A percentile compares a stretch with the other conserved stretches of the same genome.
Evolutionary conservation across 305 asterid genomes (phyloP).

Genomic region (Fraxinus latifolia): DNA sequence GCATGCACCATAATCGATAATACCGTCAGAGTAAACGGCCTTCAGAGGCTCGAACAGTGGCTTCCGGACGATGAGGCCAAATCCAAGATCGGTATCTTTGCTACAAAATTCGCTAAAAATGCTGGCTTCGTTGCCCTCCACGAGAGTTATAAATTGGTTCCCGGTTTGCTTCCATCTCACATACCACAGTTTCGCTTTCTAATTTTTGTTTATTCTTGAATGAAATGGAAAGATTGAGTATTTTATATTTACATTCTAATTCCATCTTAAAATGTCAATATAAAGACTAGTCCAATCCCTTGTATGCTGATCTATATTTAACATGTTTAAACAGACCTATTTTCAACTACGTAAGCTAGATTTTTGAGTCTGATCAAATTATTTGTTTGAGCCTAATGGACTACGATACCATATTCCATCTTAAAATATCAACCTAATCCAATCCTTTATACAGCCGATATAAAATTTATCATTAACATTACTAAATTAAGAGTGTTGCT

Average conservation of each 20-base stretch:
- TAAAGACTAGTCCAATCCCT: too few relatives aligned
- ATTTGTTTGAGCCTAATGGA: too few relatives aligned
- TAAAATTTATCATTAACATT: not conserved
- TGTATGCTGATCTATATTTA: too few relatives aligned
- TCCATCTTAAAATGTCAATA: too few relatives aligned
- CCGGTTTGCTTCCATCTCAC: conserved; percentile 31
- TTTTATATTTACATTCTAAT: too few relatives aligned
- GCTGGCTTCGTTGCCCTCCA: conserved; percentile 29
- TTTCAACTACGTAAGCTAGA: not conserved
- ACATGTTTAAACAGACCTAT: too few relatives aligned
- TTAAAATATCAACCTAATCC: too few relatives aligned
- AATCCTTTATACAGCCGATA: too few relatives aligned
- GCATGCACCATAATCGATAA: conserved; percentile 25
- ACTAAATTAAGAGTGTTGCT: not conserved
- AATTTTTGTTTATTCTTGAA: too few relatives aligned
- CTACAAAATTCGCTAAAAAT: conserved; percentile 33
- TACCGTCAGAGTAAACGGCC: conserved; percentile 22
- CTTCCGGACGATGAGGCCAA: conserved; percentile 31
- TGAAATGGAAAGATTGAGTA: too few relatives aligned
- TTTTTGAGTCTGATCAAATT: not conserved
- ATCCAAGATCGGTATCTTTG: conserved; percentile 26
- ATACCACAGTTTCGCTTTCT: not conserved
- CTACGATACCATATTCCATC: too few relatives aligned
- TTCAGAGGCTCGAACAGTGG: conserved; percentile 16
- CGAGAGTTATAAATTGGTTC: conserved; percentile 35